Percentiles rank a stretch among this genome's conserved stretches.
Conservation (phyloP, 345 rosid species). For the Trapa incisa region DNA sequence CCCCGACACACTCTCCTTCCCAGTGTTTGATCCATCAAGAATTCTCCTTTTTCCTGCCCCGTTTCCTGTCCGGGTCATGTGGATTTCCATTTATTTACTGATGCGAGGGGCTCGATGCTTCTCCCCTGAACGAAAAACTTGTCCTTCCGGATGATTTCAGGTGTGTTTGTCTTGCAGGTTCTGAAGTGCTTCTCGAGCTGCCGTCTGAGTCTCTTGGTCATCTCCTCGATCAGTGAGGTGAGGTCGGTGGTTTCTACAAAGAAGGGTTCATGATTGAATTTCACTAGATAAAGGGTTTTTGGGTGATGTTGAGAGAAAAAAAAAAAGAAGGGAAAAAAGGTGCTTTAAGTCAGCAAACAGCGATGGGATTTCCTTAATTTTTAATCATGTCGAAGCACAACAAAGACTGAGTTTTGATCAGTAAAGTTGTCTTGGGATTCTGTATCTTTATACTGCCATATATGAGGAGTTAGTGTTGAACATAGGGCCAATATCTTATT, state of each 20-base stretch:
- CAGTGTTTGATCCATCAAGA: too few species aligned
- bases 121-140: neutral
- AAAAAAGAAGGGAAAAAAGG: neutral
- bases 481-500: neutral
- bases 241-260: neutral
- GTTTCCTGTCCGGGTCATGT: neutral
- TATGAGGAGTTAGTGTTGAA: neutral
- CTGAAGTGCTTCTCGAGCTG: neutral
- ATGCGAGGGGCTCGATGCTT: neutral
- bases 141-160: neutral
- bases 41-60: neutral
- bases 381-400: neutral
- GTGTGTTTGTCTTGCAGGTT: neutral
- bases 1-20: too few species aligned
- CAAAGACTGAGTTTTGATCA: slow-evolving; percentile 1
- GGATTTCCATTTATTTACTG: neutral
- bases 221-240: slow-evolving; percentile 1
- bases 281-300: neutral
- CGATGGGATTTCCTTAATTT: neutral
- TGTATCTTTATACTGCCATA: neutral
- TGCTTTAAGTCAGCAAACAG: neutral
- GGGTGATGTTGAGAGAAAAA: neutral
- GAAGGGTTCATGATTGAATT: neutral
- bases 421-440: neutral
- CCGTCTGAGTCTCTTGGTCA: neutral